phyloP scores from a whole-genome alignment of 2,329 filamentous ascomycete genomes.

The Harringtonia lauricola region DNA sequence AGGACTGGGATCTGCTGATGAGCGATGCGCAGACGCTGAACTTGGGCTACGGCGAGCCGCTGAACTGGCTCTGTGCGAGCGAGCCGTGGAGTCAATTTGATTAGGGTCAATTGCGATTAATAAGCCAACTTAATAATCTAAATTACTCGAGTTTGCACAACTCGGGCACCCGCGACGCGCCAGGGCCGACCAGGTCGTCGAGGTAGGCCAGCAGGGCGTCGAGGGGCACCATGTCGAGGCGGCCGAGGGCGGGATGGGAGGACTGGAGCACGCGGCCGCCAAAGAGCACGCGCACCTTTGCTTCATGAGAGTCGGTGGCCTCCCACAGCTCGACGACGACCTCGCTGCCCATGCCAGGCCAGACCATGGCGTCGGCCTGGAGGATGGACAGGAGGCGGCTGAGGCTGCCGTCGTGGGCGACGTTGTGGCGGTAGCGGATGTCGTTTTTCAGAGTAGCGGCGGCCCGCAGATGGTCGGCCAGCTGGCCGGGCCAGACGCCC shows the following conservation, averaged over 20 bases:
- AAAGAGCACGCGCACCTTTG: conserved; percentile 58
- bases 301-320: conserved; percentile 4
- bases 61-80: background rate
- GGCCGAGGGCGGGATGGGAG: conserved; percentile 55
- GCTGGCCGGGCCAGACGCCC: conserved; percentile 65
- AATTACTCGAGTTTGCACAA: too few species aligned
- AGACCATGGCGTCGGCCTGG: conserved; percentile 67
- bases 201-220: conserved; percentile 57
- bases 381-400: conserved; percentile 57
- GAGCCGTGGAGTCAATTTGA: too few species aligned
- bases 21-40: background rate
- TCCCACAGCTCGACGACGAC: conserved; percentile 64
- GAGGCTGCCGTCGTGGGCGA: conserved; percentile 70
- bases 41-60: background rate
- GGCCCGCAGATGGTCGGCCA: conserved; percentile 51
- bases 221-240: conserved; percentile 60
- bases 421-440: conserved; percentile 56
- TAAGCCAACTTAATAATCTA: too few species aligned
- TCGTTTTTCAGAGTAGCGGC: conserved; percentile 1
- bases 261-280: conserved; percentile 55
- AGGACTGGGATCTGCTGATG: background rate
- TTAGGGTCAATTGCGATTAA: too few species aligned
- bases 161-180: conserved; percentile 23
- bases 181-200: conserved; percentile 54
- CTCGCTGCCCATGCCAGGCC: conserved; percentile 75